Evolutionary conservation across 345 rosid species (phyloP).

Genomic region (Pseudoturritis turrita): DNA sequence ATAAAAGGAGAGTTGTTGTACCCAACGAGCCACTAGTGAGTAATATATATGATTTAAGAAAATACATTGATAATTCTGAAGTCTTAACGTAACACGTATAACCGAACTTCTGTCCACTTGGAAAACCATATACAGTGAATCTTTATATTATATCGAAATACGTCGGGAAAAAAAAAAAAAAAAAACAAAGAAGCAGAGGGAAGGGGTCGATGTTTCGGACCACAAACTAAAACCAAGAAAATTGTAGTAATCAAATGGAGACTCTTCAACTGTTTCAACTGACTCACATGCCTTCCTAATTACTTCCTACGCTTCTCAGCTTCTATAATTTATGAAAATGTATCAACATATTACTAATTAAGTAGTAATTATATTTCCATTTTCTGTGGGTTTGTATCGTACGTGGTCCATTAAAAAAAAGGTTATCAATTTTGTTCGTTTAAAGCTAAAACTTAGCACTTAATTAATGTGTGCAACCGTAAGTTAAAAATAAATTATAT

Average conservation of each 20-base stretch:
- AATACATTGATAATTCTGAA: neutral
- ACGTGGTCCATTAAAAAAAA: neutral
- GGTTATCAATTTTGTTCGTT: neutral
- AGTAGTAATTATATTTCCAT: neutral
- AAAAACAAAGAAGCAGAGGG: slow-evolving; percentile 26
- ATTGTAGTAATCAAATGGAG: slow-evolving; percentile 7
- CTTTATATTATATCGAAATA: neutral
- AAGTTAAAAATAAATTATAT: neutral
- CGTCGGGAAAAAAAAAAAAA: neutral
- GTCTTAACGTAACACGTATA: slow-evolving; percentile 14
- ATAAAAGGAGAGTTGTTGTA: slow-evolving; percentile 21
- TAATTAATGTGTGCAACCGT: neutral
- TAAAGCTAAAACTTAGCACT: neutral
- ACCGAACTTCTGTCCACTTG: slow-evolving; percentile 25
- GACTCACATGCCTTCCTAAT: slow-evolving; percentile 12
- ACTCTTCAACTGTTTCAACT: slow-evolving; percentile 31
- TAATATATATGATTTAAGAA: neutral
- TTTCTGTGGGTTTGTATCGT: neutral
- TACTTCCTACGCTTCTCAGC: neutral
- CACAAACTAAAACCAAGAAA: slow-evolving; percentile 24
- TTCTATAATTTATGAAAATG: neutral
- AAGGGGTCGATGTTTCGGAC: slow-evolving; percentile 36
- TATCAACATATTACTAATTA: neutral
- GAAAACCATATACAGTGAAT: slow-evolving; percentile 18
- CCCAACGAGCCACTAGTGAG: slow-evolving; percentile 24